Evolutionary conservation across 352 stramenopile species (phyloP), one percentile per base, ranked within the genome.

Genomic region (Phytophthora citricola): DNA sequence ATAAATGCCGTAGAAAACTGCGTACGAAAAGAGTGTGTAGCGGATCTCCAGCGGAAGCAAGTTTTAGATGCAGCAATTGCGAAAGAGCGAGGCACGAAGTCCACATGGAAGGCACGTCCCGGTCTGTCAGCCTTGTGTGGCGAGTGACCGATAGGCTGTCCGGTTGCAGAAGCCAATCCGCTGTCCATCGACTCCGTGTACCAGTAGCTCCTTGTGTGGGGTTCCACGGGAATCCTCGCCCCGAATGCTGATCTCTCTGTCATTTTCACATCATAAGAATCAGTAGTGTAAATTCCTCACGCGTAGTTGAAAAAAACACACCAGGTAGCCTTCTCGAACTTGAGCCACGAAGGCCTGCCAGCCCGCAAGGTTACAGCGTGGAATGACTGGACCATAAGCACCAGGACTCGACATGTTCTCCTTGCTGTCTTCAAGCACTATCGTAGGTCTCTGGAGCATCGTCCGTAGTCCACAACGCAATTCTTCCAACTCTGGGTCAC

Each of bases 301-400:
- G 10, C 2, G 26, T 26, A 22, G 4, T 51, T 29, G 3, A 56
- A 47, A 31, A 7, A 36, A 15, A 66, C 62, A 41, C 32, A 75
- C 67, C 63, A 75, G 26, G 11, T 72, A 71, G 20, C 47, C 63
- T 60, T 75, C 62, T 24, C 67, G 63, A 9, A 75, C 48, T 70
- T 75, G 67, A 3, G 67, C 67, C 17, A 75, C 52, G 24, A 75
- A 75, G 36, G 50, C 46, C 22, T 36, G 40, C 67, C 67, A 75
- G 3, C 67, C 67, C 0, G 41, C 38, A 32, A 75, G 45, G 38
- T 72, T 67, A 38, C 61, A 70, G n/a, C 61, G 66, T 11, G 61
- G 34, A 24, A 40, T 54, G 43, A 52, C 40, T 39, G 47, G 40
- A 4, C 5, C 58, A 31, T 41, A 17, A 38, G 20, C 24, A 8